These are phyloP conservation scores for Sporothrix pseudoabietina DNA, from an alignment of 2,329 filamentous ascomycete species.

Conservation along the genomic window DNA sequence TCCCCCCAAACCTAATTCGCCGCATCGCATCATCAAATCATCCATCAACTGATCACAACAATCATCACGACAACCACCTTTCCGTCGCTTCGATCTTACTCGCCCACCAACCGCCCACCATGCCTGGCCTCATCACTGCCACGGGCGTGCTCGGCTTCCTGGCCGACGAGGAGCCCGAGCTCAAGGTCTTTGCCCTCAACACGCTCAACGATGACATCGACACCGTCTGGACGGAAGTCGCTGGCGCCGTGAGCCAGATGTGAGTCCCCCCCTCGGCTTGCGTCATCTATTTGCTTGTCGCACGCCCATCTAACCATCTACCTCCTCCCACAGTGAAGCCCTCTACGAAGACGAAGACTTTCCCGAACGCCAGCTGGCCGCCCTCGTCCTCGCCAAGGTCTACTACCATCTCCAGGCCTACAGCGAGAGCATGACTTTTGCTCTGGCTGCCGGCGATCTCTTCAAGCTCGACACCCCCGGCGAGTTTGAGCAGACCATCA, in stretches of 20 bases:
- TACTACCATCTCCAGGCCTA: conserved; percentile 99
- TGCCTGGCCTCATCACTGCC: conserved; percentile 93
- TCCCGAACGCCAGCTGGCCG: conserved; percentile 89
- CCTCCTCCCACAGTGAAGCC: conserved; percentile 68
- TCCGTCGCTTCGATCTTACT: too few species aligned
- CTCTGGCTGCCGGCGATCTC: conserved; percentile 88
- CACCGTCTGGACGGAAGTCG: conserved; percentile 96
- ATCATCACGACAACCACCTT: not conserved
- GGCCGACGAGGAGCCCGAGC: conserved; percentile 88
- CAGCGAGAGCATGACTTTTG: conserved; percentile 99
- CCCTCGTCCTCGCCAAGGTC: conserved; percentile 92
- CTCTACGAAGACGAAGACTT: conserved; percentile 97
- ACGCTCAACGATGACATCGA: conserved; percentile 96
- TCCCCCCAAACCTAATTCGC: not conserved
- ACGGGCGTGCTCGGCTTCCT: conserved; percentile 94
- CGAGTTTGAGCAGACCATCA: conserved; percentile 98
- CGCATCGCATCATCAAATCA: not conserved
- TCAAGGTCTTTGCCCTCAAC: conserved; percentile 93
- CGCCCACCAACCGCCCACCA: conserved; percentile 47
- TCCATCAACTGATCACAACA: not conserved
- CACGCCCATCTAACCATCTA: conserved; percentile 23
- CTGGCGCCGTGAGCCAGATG: conserved; percentile 90
- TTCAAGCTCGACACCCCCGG: conserved; percentile 89
- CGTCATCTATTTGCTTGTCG: not conserved
- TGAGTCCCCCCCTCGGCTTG: conserved; percentile 47